Percentiles rank a stretch among this genome's conserved stretches.
These are phyloP conservation scores for Oxytropis ochrocephala DNA, from an alignment of 306 rosid genomes.

Conservation along the genomic window DNA sequence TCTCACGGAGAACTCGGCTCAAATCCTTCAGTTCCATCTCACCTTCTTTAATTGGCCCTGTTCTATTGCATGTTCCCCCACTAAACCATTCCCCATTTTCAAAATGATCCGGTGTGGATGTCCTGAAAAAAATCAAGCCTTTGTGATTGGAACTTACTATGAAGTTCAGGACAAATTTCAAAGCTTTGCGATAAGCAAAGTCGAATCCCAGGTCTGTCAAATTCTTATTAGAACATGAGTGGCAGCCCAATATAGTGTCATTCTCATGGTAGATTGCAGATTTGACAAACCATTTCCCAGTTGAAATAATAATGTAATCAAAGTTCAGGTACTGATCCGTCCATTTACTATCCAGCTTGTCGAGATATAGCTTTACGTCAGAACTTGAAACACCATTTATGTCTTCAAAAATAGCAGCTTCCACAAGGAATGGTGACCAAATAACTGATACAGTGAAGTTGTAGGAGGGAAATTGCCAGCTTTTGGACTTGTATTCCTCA, in stretches of 20 bases:
- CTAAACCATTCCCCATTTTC: constrained; percentile 93
- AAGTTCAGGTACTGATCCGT: constrained; percentile 36
- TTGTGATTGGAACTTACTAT: constrained; percentile 59
- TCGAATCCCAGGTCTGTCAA: constrained; percentile 68
- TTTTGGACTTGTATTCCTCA: constrained; percentile 61
- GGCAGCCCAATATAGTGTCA: constrained; percentile 71
- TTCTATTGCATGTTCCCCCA: constrained; percentile 79
- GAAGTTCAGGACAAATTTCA: constrained; percentile 55
- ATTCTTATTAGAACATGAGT: constrained; percentile 59
- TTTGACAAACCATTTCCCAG: constrained; percentile 96
- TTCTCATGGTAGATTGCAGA: constrained; percentile 75
- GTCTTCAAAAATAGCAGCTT: constrained; percentile 89
- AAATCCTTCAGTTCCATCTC: constrained; percentile 54
- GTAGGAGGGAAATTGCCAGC: constrained; percentile 71
- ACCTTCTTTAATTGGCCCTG: constrained; percentile 74
- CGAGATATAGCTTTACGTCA: constrained; percentile 79
- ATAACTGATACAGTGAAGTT: constrained; percentile 59
- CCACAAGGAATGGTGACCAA: constrained; percentile 86
- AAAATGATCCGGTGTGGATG: constrained; percentile 91
- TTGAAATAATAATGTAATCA: constrained; percentile 80
- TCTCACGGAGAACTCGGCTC: constrained; percentile 40
- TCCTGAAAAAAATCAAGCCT: constrained; percentile 71
- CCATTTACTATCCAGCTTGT: constrained; percentile 71
- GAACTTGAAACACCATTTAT: constrained; percentile 76
- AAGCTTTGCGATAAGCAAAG: constrained; percentile 76